Evolutionary conservation across 2,329 filamentous ascomycete species (phyloP).

Genomic region (Paramyrothecium roridum): DNA sequence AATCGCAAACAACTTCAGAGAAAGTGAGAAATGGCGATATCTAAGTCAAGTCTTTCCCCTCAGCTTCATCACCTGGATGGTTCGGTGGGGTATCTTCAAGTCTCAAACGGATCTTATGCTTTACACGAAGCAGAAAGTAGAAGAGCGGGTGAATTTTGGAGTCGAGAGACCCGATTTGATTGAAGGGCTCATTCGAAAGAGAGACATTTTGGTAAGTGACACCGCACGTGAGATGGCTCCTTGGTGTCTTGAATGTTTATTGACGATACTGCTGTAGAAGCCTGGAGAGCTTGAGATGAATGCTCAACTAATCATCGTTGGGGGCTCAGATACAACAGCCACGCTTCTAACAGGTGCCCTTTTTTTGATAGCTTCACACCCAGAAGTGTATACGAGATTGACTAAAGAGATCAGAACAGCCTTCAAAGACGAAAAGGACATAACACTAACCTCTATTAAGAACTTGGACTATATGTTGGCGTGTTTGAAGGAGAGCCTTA

Average conservation of each 20-base stretch:
- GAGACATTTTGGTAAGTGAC: not conserved
- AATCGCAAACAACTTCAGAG: constrained; percentile 8
- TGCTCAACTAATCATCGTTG: constrained; percentile 11
- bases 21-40: not conserved
- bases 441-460: constrained; percentile 3
- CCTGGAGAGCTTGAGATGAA: not conserved
- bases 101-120: not conserved
- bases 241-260: no score
- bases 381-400: constrained; percentile 22
- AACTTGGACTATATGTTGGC: not conserved
- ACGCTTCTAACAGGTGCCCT: constrained; percentile 20
- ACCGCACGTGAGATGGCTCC: not conserved
- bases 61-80: not conserved
- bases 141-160: not conserved
- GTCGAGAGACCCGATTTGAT: not conserved
- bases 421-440: constrained; percentile 8
- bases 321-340: constrained; percentile 28
- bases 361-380: constrained; percentile 24
- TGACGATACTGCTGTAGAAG: not conserved
- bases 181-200: not conserved
- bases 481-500: constrained; percentile 1
- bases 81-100: not conserved
- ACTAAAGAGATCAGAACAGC: constrained; percentile 23
- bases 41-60: not conserved
- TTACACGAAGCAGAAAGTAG: not conserved